Evolutionary conservation across 129 eudicot species (phyloP).

Genomic region (Artemisia tridentata): DNA sequence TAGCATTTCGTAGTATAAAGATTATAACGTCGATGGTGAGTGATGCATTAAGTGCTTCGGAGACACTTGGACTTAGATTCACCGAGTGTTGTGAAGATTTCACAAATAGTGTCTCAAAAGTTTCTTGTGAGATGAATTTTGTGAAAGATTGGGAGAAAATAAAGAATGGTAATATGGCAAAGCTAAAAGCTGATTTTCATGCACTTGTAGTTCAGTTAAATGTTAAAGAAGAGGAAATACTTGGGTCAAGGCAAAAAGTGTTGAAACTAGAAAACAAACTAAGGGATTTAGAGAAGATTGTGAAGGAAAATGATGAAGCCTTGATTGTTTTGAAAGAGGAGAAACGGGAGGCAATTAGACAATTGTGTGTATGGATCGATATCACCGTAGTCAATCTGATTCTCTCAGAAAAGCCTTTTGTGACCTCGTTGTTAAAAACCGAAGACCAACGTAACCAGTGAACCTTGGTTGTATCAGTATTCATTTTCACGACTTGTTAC

Average conservation of each 20-base stretch:
- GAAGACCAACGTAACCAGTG: conserved; percentile 2
- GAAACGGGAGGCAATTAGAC: conserved; percentile 84
- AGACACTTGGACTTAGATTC: conserved; percentile 38
- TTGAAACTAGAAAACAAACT: conserved; percentile 49
- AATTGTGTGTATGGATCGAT: conserved; percentile 83
- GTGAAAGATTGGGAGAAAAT: conserved; percentile 60
- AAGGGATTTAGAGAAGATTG: conserved; percentile 54
- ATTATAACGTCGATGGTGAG: conserved; percentile 38
- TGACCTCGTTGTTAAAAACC: conserved; percentile 32
- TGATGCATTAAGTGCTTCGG: conserved; percentile 39
- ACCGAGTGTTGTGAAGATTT: conserved; percentile 48
- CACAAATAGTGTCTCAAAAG: conserved; percentile 54
- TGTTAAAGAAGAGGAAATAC: conserved; percentile 58
- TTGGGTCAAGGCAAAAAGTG: conserved; percentile 46
- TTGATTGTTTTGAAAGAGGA: conserved; percentile 52
- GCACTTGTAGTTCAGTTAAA: conserved; percentile 41
- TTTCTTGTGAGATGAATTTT: conserved; percentile 56
- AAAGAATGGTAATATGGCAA: conserved; percentile 40
- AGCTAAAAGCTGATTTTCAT: conserved; percentile 44
- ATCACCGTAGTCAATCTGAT: conserved; percentile 64
- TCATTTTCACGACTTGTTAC: too few species aligned
- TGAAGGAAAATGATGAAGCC: conserved; percentile 53
- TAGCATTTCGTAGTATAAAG: conserved; percentile 36
- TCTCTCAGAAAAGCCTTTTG: conserved; percentile 43
- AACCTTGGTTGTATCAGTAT: too few species aligned